A percentile compares a stretch with the other conserved stretches of the same genome.
Conservation (phyloP, 495 filamentous ascomycete species). For the Elaphomyces granulatus region DNA sequence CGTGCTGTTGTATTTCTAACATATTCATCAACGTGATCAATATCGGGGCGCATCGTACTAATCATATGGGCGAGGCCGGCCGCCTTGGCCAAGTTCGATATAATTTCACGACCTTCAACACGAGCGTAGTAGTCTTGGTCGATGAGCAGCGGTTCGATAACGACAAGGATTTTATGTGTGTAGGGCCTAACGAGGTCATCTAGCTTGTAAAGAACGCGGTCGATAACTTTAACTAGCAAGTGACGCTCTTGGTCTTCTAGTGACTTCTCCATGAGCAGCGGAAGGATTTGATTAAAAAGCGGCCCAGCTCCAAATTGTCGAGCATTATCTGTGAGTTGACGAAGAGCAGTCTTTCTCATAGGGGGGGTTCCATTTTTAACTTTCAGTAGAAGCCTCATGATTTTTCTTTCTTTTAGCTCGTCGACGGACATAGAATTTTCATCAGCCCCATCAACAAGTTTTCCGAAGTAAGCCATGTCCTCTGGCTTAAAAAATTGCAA, state of each 20-base stretch:
- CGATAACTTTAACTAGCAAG: slow-evolving; percentile 97
- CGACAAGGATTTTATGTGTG: slow-evolving; percentile 96
- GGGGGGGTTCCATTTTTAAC: slow-evolving; percentile 99
- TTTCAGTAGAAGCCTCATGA: slow-evolving; percentile 92
- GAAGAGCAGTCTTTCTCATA: slow-evolving; percentile 97
- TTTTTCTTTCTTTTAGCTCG: slow-evolving; percentile 94
- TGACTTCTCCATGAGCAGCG: slow-evolving; percentile 95
- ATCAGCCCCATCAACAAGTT: slow-evolving; percentile 88
- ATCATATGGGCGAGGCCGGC: slow-evolving; percentile 99
- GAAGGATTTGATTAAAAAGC: slow-evolving; percentile 95
- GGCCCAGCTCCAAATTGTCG: slow-evolving; percentile 90
- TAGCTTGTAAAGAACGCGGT: slow-evolving; percentile 95
- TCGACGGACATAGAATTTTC: slow-evolving; percentile 87
- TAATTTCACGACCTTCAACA: slow-evolving; percentile 96
- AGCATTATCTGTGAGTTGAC: slow-evolving; percentile 95
- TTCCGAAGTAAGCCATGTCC: slow-evolving; percentile 99
- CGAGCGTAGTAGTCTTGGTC: slow-evolving; percentile 99
- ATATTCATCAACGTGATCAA: slow-evolving; percentile 97
- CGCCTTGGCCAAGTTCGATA: slow-evolving; percentile 92
- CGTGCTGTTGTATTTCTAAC: slow-evolving; percentile 98
- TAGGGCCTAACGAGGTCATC: slow-evolving; percentile 94
- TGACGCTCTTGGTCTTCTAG: slow-evolving; percentile 98
- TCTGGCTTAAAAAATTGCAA: slow-evolving; percentile 97
- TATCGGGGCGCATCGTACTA: slow-evolving; percentile 96
- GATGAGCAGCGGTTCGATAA: slow-evolving; percentile 96